Conservation (phyloP, 2,329 filamentous ascomycete genomes). For the Aspergillus chevalieri region DNA sequence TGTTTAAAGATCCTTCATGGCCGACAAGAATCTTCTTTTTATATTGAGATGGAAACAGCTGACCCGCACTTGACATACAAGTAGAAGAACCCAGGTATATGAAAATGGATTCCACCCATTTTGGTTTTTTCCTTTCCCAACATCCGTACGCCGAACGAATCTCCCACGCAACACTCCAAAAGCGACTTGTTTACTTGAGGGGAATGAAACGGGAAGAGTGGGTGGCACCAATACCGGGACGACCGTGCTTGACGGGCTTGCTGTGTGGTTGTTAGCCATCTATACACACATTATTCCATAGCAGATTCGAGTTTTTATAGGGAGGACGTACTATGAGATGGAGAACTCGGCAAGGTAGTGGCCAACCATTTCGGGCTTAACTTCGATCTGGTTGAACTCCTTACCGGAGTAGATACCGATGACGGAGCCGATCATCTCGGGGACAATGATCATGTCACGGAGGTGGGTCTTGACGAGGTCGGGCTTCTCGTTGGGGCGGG, state of each 20-base stretch:
- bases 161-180: conserved; percentile 32
- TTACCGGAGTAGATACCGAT: conserved; percentile 99
- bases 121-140: conserved; percentile 31
- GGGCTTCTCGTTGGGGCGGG: conserved; percentile 99
- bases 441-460: conserved; percentile 99
- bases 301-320: neutral
- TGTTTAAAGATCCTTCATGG: conserved; percentile 17
- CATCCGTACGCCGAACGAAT: conserved; percentile 25
- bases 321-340: conserved; percentile 86
- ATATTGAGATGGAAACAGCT: conserved; percentile 37
- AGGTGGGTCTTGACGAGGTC: conserved; percentile 99
- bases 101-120: conserved; percentile 30
- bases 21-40: conserved; percentile 31
- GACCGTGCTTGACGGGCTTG: conserved; percentile 99
- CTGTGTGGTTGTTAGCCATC: conserved; percentile 55
- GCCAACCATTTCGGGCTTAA: conserved; percentile 99
- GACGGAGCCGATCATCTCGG: conserved; percentile 99
- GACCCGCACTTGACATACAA: conserved; percentile 36
- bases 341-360: conserved; percentile 99
- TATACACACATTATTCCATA: neutral
- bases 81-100: conserved; percentile 26
- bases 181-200: conserved; percentile 73
- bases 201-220: conserved; percentile 99
- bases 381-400: conserved; percentile 99
- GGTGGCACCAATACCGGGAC: conserved; percentile 99